Percentiles rank a stretch among this genome's conserved stretches.
These are phyloP conservation scores for Penicillium taxi DNA, from an alignment of 495 filamentous ascomycete species.

Conservation along the genomic window DNA sequence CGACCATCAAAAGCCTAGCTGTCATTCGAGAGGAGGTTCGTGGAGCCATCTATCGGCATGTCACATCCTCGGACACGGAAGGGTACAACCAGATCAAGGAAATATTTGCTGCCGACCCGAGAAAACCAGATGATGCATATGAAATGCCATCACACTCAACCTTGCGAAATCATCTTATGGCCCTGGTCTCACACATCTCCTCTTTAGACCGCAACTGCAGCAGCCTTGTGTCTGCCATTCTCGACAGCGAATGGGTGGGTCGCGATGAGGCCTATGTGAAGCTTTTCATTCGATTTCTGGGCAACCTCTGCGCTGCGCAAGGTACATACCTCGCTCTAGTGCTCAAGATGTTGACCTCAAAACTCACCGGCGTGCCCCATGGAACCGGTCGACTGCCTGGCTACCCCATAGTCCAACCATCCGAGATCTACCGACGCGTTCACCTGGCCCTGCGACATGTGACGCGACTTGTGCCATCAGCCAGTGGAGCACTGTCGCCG, in stretches of 20 bases:
- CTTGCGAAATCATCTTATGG: slow-evolving; percentile 66
- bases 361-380: slow-evolving; percentile 51
- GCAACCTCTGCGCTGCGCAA: slow-evolving; percentile 72
- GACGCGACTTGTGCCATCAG: slow-evolving; percentile 66
- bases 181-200: slow-evolving; percentile 64
- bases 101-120: slow-evolving; percentile 48
- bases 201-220: slow-evolving; percentile 64
- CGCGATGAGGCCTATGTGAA: slow-evolving; percentile 73
- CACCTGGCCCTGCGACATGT: slow-evolving; percentile 72
- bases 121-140: slow-evolving; percentile 27
- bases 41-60: slow-evolving; percentile 62
- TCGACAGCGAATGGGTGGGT: slow-evolving; percentile 76
- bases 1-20: slow-evolving; percentile 52
- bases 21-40: slow-evolving; percentile 63
- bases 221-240: slow-evolving; percentile 61
- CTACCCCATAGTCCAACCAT: slow-evolving; percentile 48
- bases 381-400: slow-evolving; percentile 52
- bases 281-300: slow-evolving; percentile 72
- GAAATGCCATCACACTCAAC: slow-evolving; percentile 43
- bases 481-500: slow-evolving; percentile 59
- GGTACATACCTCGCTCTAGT: slow-evolving; percentile 54
- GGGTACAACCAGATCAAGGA: slow-evolving; percentile 68
- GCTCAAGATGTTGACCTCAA: slow-evolving; percentile 69
- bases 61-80: slow-evolving; percentile 52
- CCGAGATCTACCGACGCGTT: slow-evolving; percentile 56